Base-by-base conservation (phyloP, 108 stramenopile genomes). In the Fragilaria radians region DNA sequence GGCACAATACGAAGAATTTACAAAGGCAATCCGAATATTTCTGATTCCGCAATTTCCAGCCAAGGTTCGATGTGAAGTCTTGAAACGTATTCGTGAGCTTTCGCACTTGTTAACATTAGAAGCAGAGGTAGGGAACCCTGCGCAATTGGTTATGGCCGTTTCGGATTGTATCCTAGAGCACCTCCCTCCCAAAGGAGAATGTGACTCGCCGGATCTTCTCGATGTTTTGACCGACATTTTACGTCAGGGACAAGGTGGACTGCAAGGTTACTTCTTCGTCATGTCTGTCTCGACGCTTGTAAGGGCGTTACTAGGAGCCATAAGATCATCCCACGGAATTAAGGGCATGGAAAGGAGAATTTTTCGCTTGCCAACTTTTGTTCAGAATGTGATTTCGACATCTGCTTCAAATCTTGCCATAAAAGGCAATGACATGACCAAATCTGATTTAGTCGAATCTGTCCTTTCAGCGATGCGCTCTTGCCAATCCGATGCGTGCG, bases 1-100 rank as follows among this genome's bases (percentile, higher is more conserved):
- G 48, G 92, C 86, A 9, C 88, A 90, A 60, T 90, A 88, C 54
- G 70, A 70, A 5, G 47, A 60, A 1, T 87, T 80, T 56, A 78
- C 80, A 0, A 73, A 66, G 29, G 81, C 78, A 62, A 74, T 93
- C 46, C 59, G 88, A 9, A 60, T 83, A 23, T 75, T 93, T 30
- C 62, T 93, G 30, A 33, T 72, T 19, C 82, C 86, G 21, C 52
- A 66, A 24, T 86, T 90, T 56, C 88, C 88, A 27, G 29, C 69
- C 2, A 63, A 64, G 48, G 68, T 81, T 48, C 78, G 63, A 29
- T 72, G 80, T 23, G 67, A 67, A 25, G 60, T 63, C 9, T 62
- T 86, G 22, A 57, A 65, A 14, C 80, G 71, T 32, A 57, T 88
- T 25, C 58, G 74, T 4, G 81, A 76, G 0, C 65, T 87, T 46